Base-by-base conservation (phyloP, 495 filamentous ascomycete species). In the Cryomyces minteri region DNA sequence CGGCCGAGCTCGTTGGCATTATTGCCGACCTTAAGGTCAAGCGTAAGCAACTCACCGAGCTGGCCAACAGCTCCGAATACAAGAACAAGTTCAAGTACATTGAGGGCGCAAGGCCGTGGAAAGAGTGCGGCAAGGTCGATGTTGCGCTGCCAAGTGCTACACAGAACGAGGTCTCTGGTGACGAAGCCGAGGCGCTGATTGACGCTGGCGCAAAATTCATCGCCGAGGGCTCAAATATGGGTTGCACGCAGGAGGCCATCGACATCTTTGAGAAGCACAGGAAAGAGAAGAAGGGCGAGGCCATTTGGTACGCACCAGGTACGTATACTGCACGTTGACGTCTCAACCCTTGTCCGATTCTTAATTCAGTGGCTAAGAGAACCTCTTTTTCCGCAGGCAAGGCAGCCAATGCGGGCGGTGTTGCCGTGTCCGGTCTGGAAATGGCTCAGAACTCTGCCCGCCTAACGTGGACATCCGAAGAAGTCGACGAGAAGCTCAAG, bases 181-280 rank as follows among this genome's bases (percentile, higher is more conserved):
- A 88, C 58, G 90, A 98, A 67, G 90, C 87, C 43, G 67, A 82
- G 65, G 76, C 73, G 14, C 72, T 98, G 32, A 76, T 95, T 45
- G 72, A 71, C 45, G 70, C 67, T 48, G 90, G 90, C 51, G 70
- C 69, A 53, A 76, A 78, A 61, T 94, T 88, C 72, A 77, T 96
- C 55, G 90, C 90, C 47, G 90, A 98, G 67, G 90, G 90, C 29
- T 88, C 81, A 66, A 98, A 98, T 72, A 98, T 98, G 88, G 90
- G 90, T 45, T 95, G 85, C 69, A 93, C 88, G 41, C 87, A 88
- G 67, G 86, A 81, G 48, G 90, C 90, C 52, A 95, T 98, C 63
- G 78, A 93, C 54, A 71, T 83, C 49, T 98, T 95, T 64, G 90
- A 98, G 74, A 80, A 75, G 30, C 62, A 76, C 62, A 75, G 90